These are phyloP conservation scores for Rhizomucor miehei DNA, from an alignment of 371 early-diverging fungal genomes.

Conservation along the genomic window DNA sequence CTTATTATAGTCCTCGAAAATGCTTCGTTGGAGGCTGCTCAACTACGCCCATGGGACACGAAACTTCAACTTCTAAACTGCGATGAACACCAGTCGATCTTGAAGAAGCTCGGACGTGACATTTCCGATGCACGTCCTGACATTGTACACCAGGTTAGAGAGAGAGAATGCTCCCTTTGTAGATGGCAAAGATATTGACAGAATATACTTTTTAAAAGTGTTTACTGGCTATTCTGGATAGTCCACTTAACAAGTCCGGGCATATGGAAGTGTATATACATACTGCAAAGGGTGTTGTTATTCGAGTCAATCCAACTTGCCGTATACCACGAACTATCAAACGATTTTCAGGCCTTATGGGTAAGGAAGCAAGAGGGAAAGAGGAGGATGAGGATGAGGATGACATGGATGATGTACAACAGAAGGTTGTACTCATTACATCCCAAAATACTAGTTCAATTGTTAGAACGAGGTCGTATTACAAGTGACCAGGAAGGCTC, in stretches of 20 bases:
- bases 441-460: constrained; percentile 83
- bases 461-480: constrained; percentile 94
- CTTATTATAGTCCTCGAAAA: constrained; percentile 91
- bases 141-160: constrained; percentile 94
- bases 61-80: constrained; percentile 92
- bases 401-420: no score
- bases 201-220: constrained; percentile 61
- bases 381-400: constrained; percentile 12
- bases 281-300: constrained; percentile 91
- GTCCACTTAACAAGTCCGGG: constrained; percentile 98
- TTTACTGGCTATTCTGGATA: constrained; percentile 93
- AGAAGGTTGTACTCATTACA: no score
- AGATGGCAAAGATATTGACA: neutral
- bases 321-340: constrained; percentile 98
- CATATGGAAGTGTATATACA: constrained; percentile 84
- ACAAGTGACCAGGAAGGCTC: constrained; percentile 59
- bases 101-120: constrained; percentile 81
- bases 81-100: constrained; percentile 92
- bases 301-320: constrained; percentile 95
- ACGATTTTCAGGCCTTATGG: constrained; percentile 96
- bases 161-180: no score
- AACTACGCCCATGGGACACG: constrained; percentile 80
- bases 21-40: constrained; percentile 90
- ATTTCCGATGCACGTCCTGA: constrained; percentile 91
- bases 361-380: constrained; percentile 37